Evolutionary conservation across 2,329 filamentous ascomycete species (phyloP).

Genomic region (Emericellopsis cladophorae): DNA sequence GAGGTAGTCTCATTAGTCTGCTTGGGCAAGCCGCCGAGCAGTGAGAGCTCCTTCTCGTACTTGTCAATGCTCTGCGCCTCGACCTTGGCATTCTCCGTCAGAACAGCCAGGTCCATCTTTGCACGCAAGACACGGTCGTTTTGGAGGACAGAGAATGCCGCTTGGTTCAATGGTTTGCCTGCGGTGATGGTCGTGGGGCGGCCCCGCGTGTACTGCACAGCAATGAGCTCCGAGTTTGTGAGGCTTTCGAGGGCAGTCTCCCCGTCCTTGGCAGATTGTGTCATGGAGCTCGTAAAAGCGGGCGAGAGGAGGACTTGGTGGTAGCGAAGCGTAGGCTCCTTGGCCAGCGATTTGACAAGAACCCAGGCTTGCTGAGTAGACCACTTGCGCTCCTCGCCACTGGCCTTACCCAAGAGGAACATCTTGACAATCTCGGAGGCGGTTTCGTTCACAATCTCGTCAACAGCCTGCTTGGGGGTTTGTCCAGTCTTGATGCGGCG

Average conservation of each 20-base stretch:
- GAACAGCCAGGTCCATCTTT: slow-evolving; percentile 58
- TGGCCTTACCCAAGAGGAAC: slow-evolving; percentile 59
- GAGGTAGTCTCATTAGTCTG: slow-evolving; percentile 56
- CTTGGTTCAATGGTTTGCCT: slow-evolving; percentile 74
- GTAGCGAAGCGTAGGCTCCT: slow-evolving; percentile 60
- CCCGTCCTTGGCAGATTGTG: slow-evolving; percentile 39
- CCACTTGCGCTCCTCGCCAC: slow-evolving; percentile 48
- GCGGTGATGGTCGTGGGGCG: slow-evolving; percentile 67
- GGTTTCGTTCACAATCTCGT: slow-evolving; percentile 80
- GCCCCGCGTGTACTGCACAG: slow-evolving; percentile 59
- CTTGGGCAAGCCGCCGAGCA: slow-evolving; percentile 58
- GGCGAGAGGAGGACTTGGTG: slow-evolving; percentile 73
- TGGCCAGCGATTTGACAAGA: slow-evolving; percentile 65
- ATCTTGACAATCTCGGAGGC: slow-evolving; percentile 88
- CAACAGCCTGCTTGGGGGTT: slow-evolving; percentile 65
- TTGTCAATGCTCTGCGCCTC: slow-evolving; percentile 67
- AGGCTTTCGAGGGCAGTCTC: slow-evolving; percentile 70
- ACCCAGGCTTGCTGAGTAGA: slow-evolving; percentile 82
- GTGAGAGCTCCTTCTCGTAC: slow-evolving; percentile 61
- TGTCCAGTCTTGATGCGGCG: slow-evolving; percentile 80
- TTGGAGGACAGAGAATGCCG: slow-evolving; percentile 64
- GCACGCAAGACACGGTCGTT: slow-evolving; percentile 61
- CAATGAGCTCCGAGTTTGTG: slow-evolving; percentile 76
- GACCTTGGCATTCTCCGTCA: slow-evolving; percentile 55
- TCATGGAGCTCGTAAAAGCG: slow-evolving; percentile 51